A percentile compares a stretch with the other conserved stretches of the same genome.
These are phyloP conservation scores for Leccinum subgranulosum DNA, from an alignment of 768 basidiomycete genomes.

Conservation along the genomic window DNA sequence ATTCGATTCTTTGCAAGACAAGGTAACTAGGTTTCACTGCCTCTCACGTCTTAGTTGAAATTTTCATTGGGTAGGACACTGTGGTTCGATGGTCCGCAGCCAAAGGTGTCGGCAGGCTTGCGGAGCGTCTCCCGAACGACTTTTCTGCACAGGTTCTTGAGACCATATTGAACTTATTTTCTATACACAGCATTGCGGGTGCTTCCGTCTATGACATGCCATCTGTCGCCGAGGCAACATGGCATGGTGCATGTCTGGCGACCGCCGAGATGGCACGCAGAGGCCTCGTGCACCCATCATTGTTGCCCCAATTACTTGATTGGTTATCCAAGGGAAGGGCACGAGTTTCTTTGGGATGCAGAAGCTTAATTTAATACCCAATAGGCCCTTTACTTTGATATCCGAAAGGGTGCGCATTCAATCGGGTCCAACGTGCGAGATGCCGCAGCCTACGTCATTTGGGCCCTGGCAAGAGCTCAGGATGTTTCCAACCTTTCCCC, in stretches of 20 bases:
- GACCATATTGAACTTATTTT: conserved; percentile 72
- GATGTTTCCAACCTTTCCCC: conserved; percentile 54
- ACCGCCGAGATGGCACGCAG: conserved; percentile 90
- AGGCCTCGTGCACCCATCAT: conserved; percentile 58
- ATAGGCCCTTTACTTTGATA: conserved; percentile 89
- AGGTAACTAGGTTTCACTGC: conserved; percentile 42
- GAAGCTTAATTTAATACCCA: conserved; percentile 11
- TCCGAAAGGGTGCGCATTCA: conserved; percentile 88
- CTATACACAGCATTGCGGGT: conserved; percentile 64
- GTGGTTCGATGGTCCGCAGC: conserved; percentile 93
- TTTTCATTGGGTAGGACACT: conserved; percentile 65
- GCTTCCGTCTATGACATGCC: conserved; percentile 69
- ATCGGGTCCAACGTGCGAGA: conserved; percentile 95
- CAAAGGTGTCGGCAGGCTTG: conserved; percentile 84
- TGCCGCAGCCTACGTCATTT: conserved; percentile 89
- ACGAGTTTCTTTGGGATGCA: conserved; percentile 4
- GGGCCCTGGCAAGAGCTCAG: conserved; percentile 87
- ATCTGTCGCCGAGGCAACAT: conserved; percentile 77
- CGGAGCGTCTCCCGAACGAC: conserved; percentile 72
- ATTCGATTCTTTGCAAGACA: conserved; percentile 75
- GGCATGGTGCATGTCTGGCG: conserved; percentile 94
- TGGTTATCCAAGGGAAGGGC: conserved; percentile 76
- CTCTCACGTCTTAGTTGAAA: neutral
- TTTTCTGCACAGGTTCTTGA: conserved; percentile 81
- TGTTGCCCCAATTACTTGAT: conserved; percentile 60